phyloP scores from a whole-genome alignment of 345 rosid species.

The Odontarrhena argentea region DNA sequence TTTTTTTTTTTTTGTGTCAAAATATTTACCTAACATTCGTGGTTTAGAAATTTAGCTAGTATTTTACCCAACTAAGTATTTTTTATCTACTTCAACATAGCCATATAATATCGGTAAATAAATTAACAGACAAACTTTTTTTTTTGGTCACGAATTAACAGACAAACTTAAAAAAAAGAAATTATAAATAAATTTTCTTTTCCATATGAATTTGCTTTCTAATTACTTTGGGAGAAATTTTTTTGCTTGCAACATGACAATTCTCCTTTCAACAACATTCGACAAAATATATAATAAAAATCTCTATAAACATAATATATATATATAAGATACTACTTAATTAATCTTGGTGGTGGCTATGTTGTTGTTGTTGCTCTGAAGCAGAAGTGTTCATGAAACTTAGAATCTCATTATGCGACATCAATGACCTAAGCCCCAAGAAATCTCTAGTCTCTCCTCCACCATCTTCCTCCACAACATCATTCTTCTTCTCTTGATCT shows the following conservation, averaged over 20 bases:
- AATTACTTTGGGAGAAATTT: too few species aligned
- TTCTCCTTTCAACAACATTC: slow-evolving; percentile 17
- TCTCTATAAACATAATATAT: slow-evolving; percentile 33
- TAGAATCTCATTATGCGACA: slow-evolving; percentile 68
- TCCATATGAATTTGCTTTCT: slow-evolving; percentile 11
- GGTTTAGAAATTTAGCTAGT: too few species aligned
- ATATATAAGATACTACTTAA: slow-evolving; percentile 6
- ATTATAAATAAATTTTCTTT: not conserved
- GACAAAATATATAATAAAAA: slow-evolving; percentile 22
- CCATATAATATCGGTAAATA: not conserved
- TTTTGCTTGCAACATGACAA: not conserved
- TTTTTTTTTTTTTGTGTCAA: too few species aligned
- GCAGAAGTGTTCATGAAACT: slow-evolving; percentile 48
- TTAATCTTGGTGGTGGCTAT: slow-evolving; percentile 21
- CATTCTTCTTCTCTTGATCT: slow-evolving; percentile 16
- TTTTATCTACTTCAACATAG: not conserved
- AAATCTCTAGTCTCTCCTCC: slow-evolving; percentile 84
- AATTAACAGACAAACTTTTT: too few species aligned
- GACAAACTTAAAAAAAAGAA: not conserved
- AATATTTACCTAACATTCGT: too few species aligned
- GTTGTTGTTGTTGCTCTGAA: slow-evolving; percentile 30
- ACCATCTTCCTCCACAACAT: slow-evolving; percentile 11
- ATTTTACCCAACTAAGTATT: too few species aligned
- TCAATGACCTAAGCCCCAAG: slow-evolving; percentile 68
- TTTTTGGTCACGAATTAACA: not conserved